phyloP scores from a whole-genome alignment of 2,329 filamentous ascomycete species.

The Purpureocillium lavendulum region DNA sequence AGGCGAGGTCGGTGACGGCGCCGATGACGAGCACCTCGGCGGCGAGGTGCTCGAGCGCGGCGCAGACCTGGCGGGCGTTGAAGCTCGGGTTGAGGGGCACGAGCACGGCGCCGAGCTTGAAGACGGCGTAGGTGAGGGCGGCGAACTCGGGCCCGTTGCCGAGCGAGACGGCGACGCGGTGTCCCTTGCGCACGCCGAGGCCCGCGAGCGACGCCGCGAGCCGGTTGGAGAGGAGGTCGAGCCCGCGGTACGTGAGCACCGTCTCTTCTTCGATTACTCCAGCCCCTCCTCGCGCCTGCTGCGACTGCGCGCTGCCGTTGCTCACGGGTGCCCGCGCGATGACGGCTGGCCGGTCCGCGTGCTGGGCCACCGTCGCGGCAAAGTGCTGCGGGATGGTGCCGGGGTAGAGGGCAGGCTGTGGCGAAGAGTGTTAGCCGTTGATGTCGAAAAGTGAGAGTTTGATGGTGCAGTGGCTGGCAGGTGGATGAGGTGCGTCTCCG shows the following conservation, averaged over 20 bases:
- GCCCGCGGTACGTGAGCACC: conserved; percentile 61
- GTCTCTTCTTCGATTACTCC: no score
- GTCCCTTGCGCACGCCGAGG: conserved; percentile 69
- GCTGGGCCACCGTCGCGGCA: conserved; percentile 49
- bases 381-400: conserved; percentile 70
- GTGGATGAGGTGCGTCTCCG: no score
- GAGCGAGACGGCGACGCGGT: conserved; percentile 76
- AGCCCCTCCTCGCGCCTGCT: neutral
- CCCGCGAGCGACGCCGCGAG: conserved; percentile 63
- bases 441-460: no score
- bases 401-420: conserved; percentile 55
- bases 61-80: conserved; percentile 67
- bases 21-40: conserved; percentile 72
- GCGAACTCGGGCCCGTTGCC: conserved; percentile 83
- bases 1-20: conserved; percentile 78
- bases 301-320: no score
- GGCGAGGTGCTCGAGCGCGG: conserved; percentile 69
- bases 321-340: conserved; percentile 37
- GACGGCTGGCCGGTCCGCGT: conserved; percentile 57
- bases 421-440: conserved; percentile 3
- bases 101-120: conserved; percentile 88
- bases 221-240: conserved; percentile 69
- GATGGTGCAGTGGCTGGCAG: neutral
- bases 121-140: conserved; percentile 77
- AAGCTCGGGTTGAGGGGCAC: conserved; percentile 93